Evolutionary conservation across 495 filamentous ascomycete genomes (phyloP), one percentile per base, ranked within the genome.

Genomic region (Hypoxylon lenormandii): DNA sequence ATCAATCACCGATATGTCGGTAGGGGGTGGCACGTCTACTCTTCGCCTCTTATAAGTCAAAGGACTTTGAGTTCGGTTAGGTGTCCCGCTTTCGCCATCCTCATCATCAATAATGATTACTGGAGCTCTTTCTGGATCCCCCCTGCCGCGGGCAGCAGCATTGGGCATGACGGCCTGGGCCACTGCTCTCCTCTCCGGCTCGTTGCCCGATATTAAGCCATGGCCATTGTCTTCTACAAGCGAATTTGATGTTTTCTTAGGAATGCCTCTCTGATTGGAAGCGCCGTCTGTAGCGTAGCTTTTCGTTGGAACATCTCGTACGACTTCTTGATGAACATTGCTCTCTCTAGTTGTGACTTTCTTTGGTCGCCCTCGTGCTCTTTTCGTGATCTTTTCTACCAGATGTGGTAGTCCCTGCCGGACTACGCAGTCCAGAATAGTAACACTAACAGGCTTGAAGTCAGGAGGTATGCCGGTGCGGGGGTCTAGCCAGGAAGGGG

Each of bases 381-480:
- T 38, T 7, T 46, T n/a, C 7, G n/a, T 53, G 1, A 37, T 10
- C 5, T 53, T 62, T 38, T 62, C 48, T 0, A 19, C 11, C 21
- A 62, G 11, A 22, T 53, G 16, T 36, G 62, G 58, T 0, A 72
- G 36, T 3, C 59, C 64, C 0, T 53, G 33, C 4, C 36, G 58
- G 11, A 72, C 19, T 23, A 72, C 64, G 54, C 69, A 68, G 53
- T 72, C 64, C 2, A 72, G 36, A 47, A 72, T 48, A 13, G 53
- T 62, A 12, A 53, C 61, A n/a, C 65, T 50, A 6, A 62, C 68
- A 4, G 36, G 49, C 2, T 60, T 45, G 42, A 66, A 66, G 3
- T 28, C 37, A 30, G 56, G 62, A 0, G 57, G 28, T 10, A 47
- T 22, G 54, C 55, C 21, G 6, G 36, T 64, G 15, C 37, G 26